Conservation (phyloP, 768 basidiomycete species). For the Trichaptum fuscoviolaceum region DNA sequence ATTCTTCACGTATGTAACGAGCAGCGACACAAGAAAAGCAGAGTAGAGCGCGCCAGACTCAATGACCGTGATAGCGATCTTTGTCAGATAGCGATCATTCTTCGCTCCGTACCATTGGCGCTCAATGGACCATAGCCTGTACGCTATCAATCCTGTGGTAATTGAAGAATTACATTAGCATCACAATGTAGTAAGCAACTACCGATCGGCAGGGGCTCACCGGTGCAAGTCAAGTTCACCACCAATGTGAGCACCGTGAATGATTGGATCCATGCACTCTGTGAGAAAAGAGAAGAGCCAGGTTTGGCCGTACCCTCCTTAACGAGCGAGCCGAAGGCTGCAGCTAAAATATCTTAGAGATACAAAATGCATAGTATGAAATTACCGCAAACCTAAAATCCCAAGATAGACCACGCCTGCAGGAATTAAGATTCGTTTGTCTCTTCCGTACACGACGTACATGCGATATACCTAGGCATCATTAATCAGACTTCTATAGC, state of each 20-base stretch:
- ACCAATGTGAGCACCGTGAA: neutral
- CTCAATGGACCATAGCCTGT: neutral
- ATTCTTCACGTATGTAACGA: neutral
- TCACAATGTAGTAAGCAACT: neutral
- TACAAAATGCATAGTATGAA: too few relatives aligned
- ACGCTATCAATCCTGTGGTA: neutral
- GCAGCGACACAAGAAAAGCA: neutral
- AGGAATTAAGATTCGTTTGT: neutral
- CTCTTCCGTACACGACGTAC: neutral
- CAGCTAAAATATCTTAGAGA: neutral
- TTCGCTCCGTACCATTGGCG: neutral
- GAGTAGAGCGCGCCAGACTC: conserved; percentile 11
- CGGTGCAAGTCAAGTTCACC: neutral
- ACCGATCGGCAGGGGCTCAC: neutral
- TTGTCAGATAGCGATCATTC: neutral
- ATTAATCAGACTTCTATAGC: too few relatives aligned
- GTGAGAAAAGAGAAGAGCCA: neutral
- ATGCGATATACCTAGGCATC: neutral
- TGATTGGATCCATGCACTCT: neutral
- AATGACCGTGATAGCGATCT: conserved; percentile 9
- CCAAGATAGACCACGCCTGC: neutral
- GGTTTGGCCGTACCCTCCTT: neutral
- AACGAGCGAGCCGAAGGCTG: neutral
- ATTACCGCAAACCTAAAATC: neutral
- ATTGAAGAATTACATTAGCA: neutral